Conservation (phyloP, 345 rosid genomes). For the Firmiana major region DNA sequence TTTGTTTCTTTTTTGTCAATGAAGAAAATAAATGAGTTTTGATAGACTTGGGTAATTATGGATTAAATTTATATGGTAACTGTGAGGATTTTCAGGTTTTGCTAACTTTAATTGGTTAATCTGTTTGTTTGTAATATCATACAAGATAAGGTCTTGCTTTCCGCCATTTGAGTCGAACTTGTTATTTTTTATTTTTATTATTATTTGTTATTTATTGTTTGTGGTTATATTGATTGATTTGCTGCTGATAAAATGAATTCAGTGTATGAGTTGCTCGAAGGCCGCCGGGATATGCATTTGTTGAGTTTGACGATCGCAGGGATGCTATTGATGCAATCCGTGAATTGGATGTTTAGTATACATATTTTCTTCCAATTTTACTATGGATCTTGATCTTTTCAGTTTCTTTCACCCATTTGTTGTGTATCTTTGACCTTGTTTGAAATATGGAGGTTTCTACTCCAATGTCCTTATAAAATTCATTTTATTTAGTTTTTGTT, state of each 20-base stretch:
- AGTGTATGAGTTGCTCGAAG: constrained; percentile 97
- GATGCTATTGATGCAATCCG: constrained; percentile 82
- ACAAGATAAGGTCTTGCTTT: neutral
- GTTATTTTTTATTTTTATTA: too few species aligned
- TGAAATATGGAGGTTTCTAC: neutral
- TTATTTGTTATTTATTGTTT: neutral
- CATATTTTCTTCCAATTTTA: neutral
- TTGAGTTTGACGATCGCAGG: constrained; percentile 77
- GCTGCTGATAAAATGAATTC: constrained; percentile 21
- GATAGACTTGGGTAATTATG: neutral
- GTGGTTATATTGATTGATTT: neutral
- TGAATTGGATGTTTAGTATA: constrained; percentile 55
- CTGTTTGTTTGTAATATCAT: neutral
- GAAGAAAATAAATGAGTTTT: neutral
- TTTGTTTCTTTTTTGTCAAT: neutral
- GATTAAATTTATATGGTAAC: neutral
- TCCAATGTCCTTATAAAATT: neutral
- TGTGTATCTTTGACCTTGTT: neutral
- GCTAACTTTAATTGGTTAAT: neutral
- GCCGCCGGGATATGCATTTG: constrained; percentile 88
- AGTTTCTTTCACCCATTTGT: neutral
- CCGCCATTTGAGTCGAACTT: neutral
- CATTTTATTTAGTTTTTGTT: neutral
- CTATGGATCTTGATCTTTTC: neutral
- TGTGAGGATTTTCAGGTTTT: neutral